Conservation (phyloP, 2,329 filamentous ascomycete genomes). For the Colletotrichum spinosum region DNA sequence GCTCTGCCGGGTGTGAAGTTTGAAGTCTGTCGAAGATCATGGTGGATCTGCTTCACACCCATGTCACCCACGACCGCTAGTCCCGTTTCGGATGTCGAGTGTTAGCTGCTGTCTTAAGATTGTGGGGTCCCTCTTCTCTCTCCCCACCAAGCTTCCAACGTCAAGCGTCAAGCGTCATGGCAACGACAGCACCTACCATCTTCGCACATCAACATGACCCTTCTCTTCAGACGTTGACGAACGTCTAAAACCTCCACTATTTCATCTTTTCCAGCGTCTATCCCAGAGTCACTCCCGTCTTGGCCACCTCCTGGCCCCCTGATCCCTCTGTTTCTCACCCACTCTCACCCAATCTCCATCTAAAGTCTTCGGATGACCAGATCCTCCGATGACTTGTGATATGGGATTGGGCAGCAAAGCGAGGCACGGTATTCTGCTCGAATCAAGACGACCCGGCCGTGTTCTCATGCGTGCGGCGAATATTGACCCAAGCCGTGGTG, state of each 20-base stretch:
- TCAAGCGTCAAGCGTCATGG: neutral
- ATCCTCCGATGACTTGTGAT: slow-evolving; percentile 2
- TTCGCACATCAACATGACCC: neutral
- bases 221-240: neutral
- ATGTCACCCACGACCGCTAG: slow-evolving; percentile 31
- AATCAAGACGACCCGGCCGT: neutral
- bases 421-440: neutral
- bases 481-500: too few relatives aligned
- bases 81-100: slow-evolving; percentile 13
- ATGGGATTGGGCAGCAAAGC: neutral
- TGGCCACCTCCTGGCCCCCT: slow-evolving; percentile 20
- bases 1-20: slow-evolving; percentile 30
- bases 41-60: slow-evolving; percentile 36
- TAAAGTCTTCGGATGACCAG: slow-evolving; percentile 27
- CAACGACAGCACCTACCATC: slow-evolving; percentile 2
- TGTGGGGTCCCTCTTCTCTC: slow-evolving; percentile 4
- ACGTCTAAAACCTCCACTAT: slow-evolving; percentile 15
- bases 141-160: neutral
- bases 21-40: slow-evolving; percentile 38
- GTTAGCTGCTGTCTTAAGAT: slow-evolving; percentile 13
- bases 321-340: neutral
- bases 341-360: slow-evolving; percentile 17
- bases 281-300: slow-evolving; percentile 29
- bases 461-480: neutral
- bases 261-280: slow-evolving; percentile 4